phyloP scores from a whole-genome alignment of 352 stramenopile genomes.

The Pythium folliculosum region DNA sequence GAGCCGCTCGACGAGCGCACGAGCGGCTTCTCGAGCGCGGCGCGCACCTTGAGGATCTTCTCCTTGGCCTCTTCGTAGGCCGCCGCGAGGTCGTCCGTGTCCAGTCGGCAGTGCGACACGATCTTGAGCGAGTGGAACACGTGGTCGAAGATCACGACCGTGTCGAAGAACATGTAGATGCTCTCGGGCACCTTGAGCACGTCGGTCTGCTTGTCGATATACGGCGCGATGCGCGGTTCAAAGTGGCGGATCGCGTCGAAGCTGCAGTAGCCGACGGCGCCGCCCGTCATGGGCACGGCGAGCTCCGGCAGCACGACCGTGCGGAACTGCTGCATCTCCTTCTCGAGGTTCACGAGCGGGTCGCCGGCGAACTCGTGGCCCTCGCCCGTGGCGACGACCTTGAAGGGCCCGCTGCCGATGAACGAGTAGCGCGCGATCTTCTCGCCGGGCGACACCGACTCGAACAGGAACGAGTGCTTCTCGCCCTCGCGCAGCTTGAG shows the following conservation, averaged over 20 bases:
- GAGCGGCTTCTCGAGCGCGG: constrained; percentile 64
- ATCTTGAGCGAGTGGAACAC: constrained; percentile 91
- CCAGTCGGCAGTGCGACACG: constrained; percentile 77
- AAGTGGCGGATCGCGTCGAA: constrained; percentile 91
- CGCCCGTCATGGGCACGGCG: constrained; percentile 81
- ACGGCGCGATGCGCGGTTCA: constrained; percentile 80
- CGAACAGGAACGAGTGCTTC: constrained; percentile 86
- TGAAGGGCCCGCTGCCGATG: constrained; percentile 82
- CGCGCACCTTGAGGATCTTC: constrained; percentile 71
- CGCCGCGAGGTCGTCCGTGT: constrained; percentile 59
- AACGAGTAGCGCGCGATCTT: constrained; percentile 90
- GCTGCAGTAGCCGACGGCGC: constrained; percentile 86
- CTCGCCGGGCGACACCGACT: constrained; percentile 83
- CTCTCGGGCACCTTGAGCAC: constrained; percentile 84
- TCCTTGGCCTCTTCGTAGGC: constrained; percentile 73
- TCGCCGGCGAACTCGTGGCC: constrained; percentile 63
- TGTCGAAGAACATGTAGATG: constrained; percentile 92
- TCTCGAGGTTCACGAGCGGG: constrained; percentile 75
- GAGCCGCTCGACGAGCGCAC: constrained; percentile 54
- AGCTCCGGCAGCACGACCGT: constrained; percentile 73
- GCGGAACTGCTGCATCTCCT: constrained; percentile 78
- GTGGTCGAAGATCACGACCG: constrained; percentile 89
- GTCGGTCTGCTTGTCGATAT: constrained; percentile 74
- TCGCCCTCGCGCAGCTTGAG: constrained; percentile 82
- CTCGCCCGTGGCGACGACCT: constrained; percentile 70